phyloP scores from a whole-genome alignment of 768 basidiomycete species.

The Boletellus ananas region DNA sequence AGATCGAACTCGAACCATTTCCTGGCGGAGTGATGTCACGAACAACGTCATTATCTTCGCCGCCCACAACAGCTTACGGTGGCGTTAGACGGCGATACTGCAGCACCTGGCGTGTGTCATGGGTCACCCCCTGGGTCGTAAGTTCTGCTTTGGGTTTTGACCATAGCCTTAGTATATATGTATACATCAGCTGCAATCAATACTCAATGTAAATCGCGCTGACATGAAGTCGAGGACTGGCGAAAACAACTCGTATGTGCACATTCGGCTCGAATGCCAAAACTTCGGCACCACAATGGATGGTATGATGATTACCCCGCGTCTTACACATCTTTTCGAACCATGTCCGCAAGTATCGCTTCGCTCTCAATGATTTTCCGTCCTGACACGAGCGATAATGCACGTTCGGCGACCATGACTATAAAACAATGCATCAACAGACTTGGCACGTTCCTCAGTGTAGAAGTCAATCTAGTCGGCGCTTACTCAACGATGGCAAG shows the following conservation, averaged over 20 bases:
- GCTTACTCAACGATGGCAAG: conserved; percentile 15
- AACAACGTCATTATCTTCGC: background rate
- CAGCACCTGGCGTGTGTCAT: background rate
- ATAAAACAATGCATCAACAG: conserved; percentile 2
- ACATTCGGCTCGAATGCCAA: background rate
- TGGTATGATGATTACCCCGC: background rate
- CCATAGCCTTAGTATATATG: background rate
- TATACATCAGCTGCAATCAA: background rate
- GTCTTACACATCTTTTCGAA: no score
- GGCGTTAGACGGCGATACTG: background rate
- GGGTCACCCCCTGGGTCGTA: background rate
- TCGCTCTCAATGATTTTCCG: conserved; percentile 56
- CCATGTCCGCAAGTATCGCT: no score
- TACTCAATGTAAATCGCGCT: background rate
- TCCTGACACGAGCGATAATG: conserved; percentile 63
- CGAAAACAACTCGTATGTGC: no score
- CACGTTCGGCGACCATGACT: conserved; percentile 78
- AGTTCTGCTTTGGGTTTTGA: background rate
- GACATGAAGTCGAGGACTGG: background rate
- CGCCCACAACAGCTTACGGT: background rate
- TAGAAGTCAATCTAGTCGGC: background rate
- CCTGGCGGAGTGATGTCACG: conserved; percentile 3
- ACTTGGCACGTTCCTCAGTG: background rate
- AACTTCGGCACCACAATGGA: background rate
- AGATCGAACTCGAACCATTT: background rate